Percentiles rank a stretch among this genome's conserved stretches.
Conservation (phyloP, 352 stramenopile genomes). For the Globisporangium polare region DNA sequence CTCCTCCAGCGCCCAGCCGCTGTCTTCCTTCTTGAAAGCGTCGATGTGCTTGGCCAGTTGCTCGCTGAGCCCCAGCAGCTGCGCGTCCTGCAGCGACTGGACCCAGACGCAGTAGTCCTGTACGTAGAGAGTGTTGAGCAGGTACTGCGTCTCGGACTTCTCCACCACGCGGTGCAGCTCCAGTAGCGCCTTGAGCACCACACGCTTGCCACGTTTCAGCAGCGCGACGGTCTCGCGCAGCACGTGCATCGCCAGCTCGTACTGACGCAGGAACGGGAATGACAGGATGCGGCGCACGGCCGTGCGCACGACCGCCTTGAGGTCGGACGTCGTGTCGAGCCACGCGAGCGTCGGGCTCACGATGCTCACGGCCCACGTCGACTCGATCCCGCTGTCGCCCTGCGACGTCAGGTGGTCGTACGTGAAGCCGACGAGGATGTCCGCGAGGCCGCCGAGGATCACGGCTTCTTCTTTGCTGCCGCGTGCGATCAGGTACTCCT, state of each 20-base stretch:
- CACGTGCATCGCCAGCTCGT: constrained; percentile 74
- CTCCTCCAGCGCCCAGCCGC: constrained; percentile 71
- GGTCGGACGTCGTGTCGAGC: constrained; percentile 81
- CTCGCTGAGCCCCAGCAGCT: constrained; percentile 31
- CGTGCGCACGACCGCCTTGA: constrained; percentile 59
- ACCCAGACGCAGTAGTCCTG: constrained; percentile 92
- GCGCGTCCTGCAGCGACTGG: constrained; percentile 56
- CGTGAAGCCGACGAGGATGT: constrained; percentile 94
- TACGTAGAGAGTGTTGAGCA: constrained; percentile 95
- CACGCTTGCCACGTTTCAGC: constrained; percentile 81
- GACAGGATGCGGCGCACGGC: constrained; percentile 90
- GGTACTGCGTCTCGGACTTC: constrained; percentile 95
- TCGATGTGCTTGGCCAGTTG: constrained; percentile 26
- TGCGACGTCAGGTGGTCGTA: constrained; percentile 96
- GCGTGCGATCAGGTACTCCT: constrained; percentile 72
- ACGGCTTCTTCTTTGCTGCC: constrained; percentile 51
- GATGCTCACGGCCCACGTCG: constrained; percentile 95
- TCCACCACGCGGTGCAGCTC: constrained; percentile 91
- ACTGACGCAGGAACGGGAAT: constrained; percentile 96
- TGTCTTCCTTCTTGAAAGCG: constrained; percentile 63
- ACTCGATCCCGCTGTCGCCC: constrained; percentile 95
- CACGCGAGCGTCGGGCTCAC: constrained; percentile 93
- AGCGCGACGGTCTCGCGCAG: constrained; percentile 84
- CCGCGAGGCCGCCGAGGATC: constrained; percentile 84
- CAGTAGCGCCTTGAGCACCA: constrained; percentile 89